Base-by-base conservation (phyloP, 2,329 filamentous ascomycete genomes). In the Sclerotinia nivalis region DNA sequence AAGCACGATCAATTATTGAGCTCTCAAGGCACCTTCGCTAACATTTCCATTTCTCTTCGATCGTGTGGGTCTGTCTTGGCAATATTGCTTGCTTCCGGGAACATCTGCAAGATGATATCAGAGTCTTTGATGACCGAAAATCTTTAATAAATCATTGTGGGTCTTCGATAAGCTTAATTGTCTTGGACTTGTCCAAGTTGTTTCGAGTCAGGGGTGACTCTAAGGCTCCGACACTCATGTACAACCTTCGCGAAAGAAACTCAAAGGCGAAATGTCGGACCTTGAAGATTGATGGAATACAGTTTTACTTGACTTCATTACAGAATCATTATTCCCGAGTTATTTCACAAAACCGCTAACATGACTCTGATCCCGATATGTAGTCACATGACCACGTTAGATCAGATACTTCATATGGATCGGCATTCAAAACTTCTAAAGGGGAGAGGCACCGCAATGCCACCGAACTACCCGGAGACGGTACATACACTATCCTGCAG, bases 31-130 rank as follows among this genome's bases (percentile, higher is more conserved):
- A 58, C 45, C 22, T 37, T 22, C 31, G 22, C 45, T 49, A 18
- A 34, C 45, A 50, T 28, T 34, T 37, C 22, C 31, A 50, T 49
- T 64, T 50, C 45, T 37, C 18, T 50, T 64, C 28, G 20, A 45
- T 22, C 34, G 31, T 52, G 61, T 64, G 47, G 47, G 40, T 65
- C 47, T 9, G 40, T 5, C 61, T 65, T 65, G 47, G 61, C 61
- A 56, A 49, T n/a, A 45, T 58, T 66, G 49, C 50, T 65, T 65
- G 37, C 25, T 66, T 47, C 20, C 34, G 34, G 34, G 28, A 56
- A 34, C 25, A 43, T 69, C 43, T 69, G 67, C 67, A 69, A 49
- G 59, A 69, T 69, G 67, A 69, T 69, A 69, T 69, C 67, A 69
- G 59, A 69, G 25, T 18, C 40, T 65, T 25, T 55, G 40, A n/a